Conservation (phyloP, 2,329 filamentous ascomycete species). For the Talaromyces sp. region DNA sequence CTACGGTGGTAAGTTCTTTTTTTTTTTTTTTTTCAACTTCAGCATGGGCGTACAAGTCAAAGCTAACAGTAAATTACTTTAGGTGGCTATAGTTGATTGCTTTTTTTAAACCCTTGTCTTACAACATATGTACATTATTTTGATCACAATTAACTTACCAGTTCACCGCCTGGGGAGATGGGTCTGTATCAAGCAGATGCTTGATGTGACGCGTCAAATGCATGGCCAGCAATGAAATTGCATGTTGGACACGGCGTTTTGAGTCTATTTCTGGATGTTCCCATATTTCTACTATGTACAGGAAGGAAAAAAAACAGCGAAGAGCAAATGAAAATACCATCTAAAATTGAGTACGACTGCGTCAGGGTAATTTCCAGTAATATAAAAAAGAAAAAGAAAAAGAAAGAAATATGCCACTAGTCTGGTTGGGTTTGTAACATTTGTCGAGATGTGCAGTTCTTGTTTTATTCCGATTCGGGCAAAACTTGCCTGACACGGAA, state of each 20-base stretch:
- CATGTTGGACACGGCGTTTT: not conserved
- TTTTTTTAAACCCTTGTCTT: not conserved
- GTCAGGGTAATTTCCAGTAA: not conserved
- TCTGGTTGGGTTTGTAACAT: not conserved
- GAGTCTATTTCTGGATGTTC: not conserved
- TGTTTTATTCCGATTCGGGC: not conserved
- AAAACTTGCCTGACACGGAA: not conserved
- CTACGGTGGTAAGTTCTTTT: slow-evolving; percentile 28
- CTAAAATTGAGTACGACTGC: not conserved
- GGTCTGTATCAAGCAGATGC: not conserved
- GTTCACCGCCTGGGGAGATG: not conserved
- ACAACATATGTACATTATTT: not conserved
- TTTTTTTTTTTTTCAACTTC: no score
- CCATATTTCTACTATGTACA: not conserved
- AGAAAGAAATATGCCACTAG: not conserved
- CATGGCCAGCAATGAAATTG: not conserved
- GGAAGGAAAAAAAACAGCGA: not conserved
- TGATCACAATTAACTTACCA: not conserved
- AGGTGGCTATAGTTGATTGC: not conserved
- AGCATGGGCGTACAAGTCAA: not conserved
- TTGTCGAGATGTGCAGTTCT: not conserved
- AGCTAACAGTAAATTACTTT: not conserved
- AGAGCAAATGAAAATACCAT: not conserved
- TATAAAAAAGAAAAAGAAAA: no score
- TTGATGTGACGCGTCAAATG: not conserved